Conservation (phyloP, 2,329 filamentous ascomycete genomes). For the Aaosphaeria pasadenensis region DNA sequence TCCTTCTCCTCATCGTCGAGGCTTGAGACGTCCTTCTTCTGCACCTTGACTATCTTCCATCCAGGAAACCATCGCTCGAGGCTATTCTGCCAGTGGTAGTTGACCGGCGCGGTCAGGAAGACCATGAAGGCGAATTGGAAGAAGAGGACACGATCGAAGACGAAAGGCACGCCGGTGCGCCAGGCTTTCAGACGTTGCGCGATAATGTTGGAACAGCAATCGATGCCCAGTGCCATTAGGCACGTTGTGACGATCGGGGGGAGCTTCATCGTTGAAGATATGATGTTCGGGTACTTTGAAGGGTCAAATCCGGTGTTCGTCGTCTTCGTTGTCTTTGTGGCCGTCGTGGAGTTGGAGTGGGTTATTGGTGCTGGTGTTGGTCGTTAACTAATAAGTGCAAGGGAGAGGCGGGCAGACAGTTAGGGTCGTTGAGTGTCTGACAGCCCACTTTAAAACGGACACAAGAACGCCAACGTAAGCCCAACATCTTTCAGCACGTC, state of each 20-base stretch:
- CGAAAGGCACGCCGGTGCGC: slow-evolving; percentile 31
- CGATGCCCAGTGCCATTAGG: slow-evolving; percentile 32
- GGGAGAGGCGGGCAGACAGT: no score
- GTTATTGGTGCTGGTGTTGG: no score
- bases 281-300: no score
- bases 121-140: slow-evolving; percentile 56
- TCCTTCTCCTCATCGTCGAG: slow-evolving; percentile 28
- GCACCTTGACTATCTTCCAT: slow-evolving; percentile 24
- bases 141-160: slow-evolving; percentile 37
- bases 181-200: slow-evolving; percentile 37
- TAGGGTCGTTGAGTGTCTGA: no score
- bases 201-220: slow-evolving; percentile 36
- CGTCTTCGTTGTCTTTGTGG: no score
- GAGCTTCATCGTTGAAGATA: slow-evolving; percentile 18
- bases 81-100: slow-evolving; percentile 81
- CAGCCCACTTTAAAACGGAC: no score
- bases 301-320: no score
- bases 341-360: no score
- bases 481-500: no score
- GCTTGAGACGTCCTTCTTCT: slow-evolving; percentile 4
- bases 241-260: slow-evolving; percentile 32
- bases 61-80: slow-evolving; percentile 74
- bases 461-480: no score
- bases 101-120: slow-evolving; percentile 71
- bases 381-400: no score